A percentile compares a stretch with the other conserved stretches of the same genome.
These are phyloP conservation scores for Pseudonitzschia multiseries DNA, from an alignment of 108 stramenopile genomes.

Conservation along the genomic window DNA sequence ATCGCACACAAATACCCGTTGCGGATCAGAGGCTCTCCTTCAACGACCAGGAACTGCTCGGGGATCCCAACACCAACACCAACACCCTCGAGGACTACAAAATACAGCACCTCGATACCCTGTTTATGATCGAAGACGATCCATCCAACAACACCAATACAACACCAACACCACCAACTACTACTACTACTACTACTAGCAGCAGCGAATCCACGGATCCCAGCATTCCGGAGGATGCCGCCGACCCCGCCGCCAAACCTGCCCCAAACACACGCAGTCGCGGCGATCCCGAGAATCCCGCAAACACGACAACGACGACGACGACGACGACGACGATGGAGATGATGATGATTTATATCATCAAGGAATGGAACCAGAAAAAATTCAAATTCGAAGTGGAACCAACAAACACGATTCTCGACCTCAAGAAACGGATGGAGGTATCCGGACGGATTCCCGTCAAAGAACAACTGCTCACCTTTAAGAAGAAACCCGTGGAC, in stretches of 20 bases:
- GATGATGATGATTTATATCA: constrained; percentile 20
- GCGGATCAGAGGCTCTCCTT: constrained; percentile 25
- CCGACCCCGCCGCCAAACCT: too few relatives aligned
- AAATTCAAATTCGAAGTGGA: constrained; percentile 14
- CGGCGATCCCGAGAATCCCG: too few relatives aligned
- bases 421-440: constrained; percentile 28
- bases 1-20: constrained; percentile 13
- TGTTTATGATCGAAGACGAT: constrained; percentile 13
- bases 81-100: constrained; percentile 13
- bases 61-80: constrained; percentile 18
- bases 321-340: background rate
- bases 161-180: too few relatives aligned
- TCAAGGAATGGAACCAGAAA: constrained; percentile 28
- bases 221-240: too few relatives aligned
- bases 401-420: constrained; percentile 6
- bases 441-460: background rate
- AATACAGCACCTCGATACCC: constrained; percentile 24
- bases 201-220: too few relatives aligned
- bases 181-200: too few relatives aligned
- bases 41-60: constrained; percentile 14
- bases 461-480: constrained; percentile 18
- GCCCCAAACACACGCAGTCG: too few relatives aligned
- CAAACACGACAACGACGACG: background rate
- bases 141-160: too few relatives aligned
- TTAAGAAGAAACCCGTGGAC: constrained; percentile 1